A percentile compares a stretch with the other conserved stretches of the same genome.
Evolutionary conservation across 1,284 basidiomycete genomes (phyloP).

Genomic region (Puccinia polysora): DNA sequence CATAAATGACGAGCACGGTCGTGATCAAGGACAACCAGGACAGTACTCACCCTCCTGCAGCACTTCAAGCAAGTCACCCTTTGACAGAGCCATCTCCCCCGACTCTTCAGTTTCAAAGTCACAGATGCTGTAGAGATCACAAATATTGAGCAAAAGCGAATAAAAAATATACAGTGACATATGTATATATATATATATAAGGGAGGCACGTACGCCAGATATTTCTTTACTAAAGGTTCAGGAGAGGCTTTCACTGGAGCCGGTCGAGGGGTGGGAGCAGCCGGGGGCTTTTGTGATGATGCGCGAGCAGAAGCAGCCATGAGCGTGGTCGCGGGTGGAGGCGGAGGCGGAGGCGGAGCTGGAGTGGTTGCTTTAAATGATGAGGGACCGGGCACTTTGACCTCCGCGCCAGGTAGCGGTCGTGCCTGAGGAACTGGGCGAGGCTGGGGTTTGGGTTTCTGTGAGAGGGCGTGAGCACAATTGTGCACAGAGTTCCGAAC

Average conservation of each 20-base stretch:
- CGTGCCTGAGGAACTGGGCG: constrained; percentile 51
- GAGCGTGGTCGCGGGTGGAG: constrained; percentile 62
- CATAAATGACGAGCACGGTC: constrained; percentile 35
- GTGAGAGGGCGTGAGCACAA: constrained; percentile 24
- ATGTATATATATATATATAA: constrained; percentile 1
- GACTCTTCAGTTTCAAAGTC: constrained; percentile 76
- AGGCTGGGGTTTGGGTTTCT: constrained; percentile 46
- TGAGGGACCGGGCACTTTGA: constrained; percentile 26
- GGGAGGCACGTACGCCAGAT: constrained; percentile 10
- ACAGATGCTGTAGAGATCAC: constrained; percentile 59
- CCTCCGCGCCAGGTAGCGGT: constrained; percentile 46
- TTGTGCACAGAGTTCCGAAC: constrained; percentile 41
- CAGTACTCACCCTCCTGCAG: constrained; percentile 70
- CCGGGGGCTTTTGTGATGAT: constrained; percentile 16
- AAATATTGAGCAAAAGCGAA: constrained; percentile 46
- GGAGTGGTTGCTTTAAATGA: constrained; percentile 45
- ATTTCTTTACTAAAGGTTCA: constrained; percentile 3
- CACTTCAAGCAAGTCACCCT: constrained; percentile 87
- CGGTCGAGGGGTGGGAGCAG: constrained; percentile 44
- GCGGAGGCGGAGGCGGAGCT: constrained; percentile 59
- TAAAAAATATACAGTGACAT: neutral
- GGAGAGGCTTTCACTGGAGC: constrained; percentile 1
- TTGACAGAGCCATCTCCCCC: constrained; percentile 82
- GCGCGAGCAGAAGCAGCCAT: constrained; percentile 46
- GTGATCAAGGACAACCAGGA: neutral